Base-by-base conservation (phyloP, 768 basidiomycete genomes). In the Pleurotus salmoneostramineus region DNA sequence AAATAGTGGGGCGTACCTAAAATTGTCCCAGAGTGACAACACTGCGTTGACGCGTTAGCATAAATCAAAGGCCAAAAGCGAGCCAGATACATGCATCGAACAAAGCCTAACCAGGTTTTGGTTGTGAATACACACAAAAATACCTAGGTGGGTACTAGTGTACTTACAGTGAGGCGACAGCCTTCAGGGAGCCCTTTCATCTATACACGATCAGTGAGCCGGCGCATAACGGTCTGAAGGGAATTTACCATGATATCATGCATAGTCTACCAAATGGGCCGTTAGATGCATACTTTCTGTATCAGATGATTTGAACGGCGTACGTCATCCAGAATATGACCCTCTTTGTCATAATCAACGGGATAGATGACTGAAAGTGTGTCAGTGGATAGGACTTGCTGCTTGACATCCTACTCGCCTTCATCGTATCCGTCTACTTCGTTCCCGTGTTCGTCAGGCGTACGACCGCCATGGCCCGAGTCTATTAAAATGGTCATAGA, bases 381-480 rank as follows among this genome's bases (percentile, higher is more conserved):
- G 21, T 46, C 7, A 46, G 44, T 15, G 35, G 3, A 7, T n/a
- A 10, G 32, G 11, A 33, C 14, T 15, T 12, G 7, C 6, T 15
- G 17, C 27, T 6, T 33, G 44, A 14, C 43, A 43, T 21, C 36
- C n/a, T 57, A 85, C 87, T 83, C 57, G 85, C 87, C 83, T 78
- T 94, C 91, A 61, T 95, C 92, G 56, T 74, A 82, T 6, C 93
- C 94, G 63, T 91, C 89, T 0, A 77, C 72, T 71, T 95, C 88
- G 62, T 93, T 91, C 2, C 89, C 91, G 62, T 91, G 80, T 1
- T 72, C 59, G 70, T 96, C 94, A 56, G 77, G 78, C 3, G 88
- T 86, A 66, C 95, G 95, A 6, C 95, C 95, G 14, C 96, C 96
- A 64, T 98, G 95, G 0, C 95, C 95, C 0, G 94, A 95, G 72